Percentiles rank a stretch among this genome's conserved stretches.
Evolutionary conservation across 805 yeast genomes (phyloP).

Genomic region (Yarrowia sp.): DNA sequence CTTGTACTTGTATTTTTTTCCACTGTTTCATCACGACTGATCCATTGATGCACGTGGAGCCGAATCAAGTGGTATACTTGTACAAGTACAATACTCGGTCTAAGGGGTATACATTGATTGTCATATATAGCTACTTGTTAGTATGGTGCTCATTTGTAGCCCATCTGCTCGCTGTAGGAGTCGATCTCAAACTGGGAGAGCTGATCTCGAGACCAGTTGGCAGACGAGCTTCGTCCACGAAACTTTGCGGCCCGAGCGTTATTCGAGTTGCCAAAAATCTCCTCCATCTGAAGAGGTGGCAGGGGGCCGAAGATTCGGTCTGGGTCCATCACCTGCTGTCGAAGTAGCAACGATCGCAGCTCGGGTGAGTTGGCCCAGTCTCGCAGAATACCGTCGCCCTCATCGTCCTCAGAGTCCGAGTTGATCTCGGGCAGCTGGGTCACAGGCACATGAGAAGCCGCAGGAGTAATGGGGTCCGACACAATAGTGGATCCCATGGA

Average conservation of each 20-base stretch:
- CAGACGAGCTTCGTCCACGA: constrained; percentile 55
- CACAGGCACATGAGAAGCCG: constrained; percentile 17
- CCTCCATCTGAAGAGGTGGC: constrained; percentile 64
- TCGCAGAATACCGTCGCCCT: constrained; percentile 46
- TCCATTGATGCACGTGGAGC: too few species aligned
- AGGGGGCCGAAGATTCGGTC: constrained; percentile 70
- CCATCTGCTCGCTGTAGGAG: constrained; percentile 48
- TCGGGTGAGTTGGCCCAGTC: constrained; percentile 65
- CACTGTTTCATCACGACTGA: too few species aligned
- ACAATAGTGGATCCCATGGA: not conserved
- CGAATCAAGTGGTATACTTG: too few species aligned
- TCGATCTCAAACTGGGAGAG: constrained; percentile 48
- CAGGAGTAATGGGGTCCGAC: constrained; percentile 17
- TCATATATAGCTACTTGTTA: constrained; percentile 11
- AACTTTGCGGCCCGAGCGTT: constrained; percentile 42
- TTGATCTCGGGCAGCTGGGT: constrained; percentile 36
- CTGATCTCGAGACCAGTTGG: constrained; percentile 49
- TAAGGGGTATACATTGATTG: not conserved
- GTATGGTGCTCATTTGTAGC: constrained; percentile 34
- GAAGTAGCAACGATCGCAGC: constrained; percentile 46
- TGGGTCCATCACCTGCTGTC: constrained; percentile 57
- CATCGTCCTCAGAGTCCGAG: constrained; percentile 51
- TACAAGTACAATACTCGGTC: not conserved
- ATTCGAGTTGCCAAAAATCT: constrained; percentile 52
- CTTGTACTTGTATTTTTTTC: too few species aligned